Conservation (phyloP, 164 flowering plant genomes). For the Stephania yunnanensis region DNA sequence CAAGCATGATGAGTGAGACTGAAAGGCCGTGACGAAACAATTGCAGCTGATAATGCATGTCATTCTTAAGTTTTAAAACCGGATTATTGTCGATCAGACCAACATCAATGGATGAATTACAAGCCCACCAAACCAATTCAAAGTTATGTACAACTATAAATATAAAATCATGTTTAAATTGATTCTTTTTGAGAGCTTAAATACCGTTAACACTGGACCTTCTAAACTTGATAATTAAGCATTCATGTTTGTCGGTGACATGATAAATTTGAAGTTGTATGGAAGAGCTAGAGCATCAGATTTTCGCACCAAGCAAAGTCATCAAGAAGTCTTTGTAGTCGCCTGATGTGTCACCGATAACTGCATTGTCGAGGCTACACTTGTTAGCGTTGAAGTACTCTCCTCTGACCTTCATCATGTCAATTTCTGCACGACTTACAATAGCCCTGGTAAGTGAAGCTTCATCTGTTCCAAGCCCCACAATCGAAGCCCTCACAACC, state of each 20-base stretch:
- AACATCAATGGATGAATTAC: background rate
- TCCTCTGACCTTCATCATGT: conserved; percentile 53
- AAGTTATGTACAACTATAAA: background rate
- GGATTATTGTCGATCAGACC: background rate
- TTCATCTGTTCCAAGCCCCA: conserved; percentile 76
- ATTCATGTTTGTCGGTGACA: background rate
- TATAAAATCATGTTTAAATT: background rate
- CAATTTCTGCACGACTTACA: conserved; percentile 62
- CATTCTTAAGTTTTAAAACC: background rate
- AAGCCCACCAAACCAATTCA: background rate
- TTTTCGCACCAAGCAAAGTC: conserved; percentile 61
- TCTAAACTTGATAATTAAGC: background rate
- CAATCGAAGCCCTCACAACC: conserved; percentile 51
- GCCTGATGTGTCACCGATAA: conserved; percentile 75
- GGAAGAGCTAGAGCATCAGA: conserved; percentile 13
- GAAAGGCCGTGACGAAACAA: too few relatives aligned
- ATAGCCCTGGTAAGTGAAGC: conserved; percentile 64
- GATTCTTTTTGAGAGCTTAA: background rate
- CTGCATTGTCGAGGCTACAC: conserved; percentile 46
- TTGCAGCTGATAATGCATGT: too few relatives aligned
- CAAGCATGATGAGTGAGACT: too few relatives aligned
- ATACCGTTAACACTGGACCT: background rate
- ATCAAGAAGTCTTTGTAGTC: conserved; percentile 61
- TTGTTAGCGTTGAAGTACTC: conserved; percentile 42
- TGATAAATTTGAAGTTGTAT: background rate